Evolutionary conservation across 352 stramenopile genomes (phyloP).

Genomic region (Phytopythium kandeliae): DNA sequence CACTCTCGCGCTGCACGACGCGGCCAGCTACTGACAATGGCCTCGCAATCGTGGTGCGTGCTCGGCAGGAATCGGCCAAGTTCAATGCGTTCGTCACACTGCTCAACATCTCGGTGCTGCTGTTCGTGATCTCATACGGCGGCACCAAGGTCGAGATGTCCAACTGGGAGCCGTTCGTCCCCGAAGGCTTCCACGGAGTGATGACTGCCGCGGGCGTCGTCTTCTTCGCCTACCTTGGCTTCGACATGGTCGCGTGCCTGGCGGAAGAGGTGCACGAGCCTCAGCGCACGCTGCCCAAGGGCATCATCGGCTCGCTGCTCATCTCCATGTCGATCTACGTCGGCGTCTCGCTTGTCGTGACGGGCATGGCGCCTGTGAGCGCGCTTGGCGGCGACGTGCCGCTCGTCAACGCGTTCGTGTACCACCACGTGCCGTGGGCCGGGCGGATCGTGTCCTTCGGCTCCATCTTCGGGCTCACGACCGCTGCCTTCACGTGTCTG

Average conservation of each 20-base stretch:
- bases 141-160: constrained; percentile 61
- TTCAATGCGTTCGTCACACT: constrained; percentile 89
- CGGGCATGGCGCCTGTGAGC: constrained; percentile 76
- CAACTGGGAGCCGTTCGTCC: constrained; percentile 86
- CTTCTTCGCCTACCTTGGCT: constrained; percentile 91
- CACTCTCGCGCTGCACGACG: no score
- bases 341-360: constrained; percentile 85
- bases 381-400: constrained; percentile 70
- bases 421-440: constrained; percentile 66
- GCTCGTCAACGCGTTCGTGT: constrained; percentile 81
- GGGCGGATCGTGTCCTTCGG: constrained; percentile 85
- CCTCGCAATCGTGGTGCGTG: neutral
- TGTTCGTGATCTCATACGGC: constrained; percentile 86
- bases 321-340: constrained; percentile 92
- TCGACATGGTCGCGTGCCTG: constrained; percentile 92
- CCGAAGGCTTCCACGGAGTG: constrained; percentile 80
- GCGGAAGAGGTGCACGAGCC: constrained; percentile 89
- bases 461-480: constrained; percentile 91
- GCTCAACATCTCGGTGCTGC: constrained; percentile 87
- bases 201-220: constrained; percentile 86
- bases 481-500: constrained; percentile 86
- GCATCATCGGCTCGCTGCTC: constrained; percentile 88
- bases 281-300: constrained; percentile 86
- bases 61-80: constrained; percentile 80
- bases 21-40: no score